phyloP scores from a whole-genome alignment of 2,329 filamentous ascomycete species.

The Lasiodiplodia sp. region DNA sequence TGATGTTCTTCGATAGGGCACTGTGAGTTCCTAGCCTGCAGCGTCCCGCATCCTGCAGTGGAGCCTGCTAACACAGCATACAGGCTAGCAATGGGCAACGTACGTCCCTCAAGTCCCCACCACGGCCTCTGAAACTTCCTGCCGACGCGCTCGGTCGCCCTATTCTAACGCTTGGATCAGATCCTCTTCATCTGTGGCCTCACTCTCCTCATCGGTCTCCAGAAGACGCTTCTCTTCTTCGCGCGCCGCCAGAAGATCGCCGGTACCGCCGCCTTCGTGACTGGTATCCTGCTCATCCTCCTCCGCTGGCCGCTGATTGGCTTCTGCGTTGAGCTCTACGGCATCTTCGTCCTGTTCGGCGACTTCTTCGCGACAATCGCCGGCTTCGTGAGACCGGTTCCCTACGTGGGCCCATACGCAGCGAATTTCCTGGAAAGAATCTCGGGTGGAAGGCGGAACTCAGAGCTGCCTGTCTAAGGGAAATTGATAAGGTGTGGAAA shows the following conservation, averaged over 20 bases:
- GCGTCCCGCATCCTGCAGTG: not conserved
- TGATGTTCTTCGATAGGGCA: constrained; percentile 97
- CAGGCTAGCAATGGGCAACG: constrained; percentile 97
- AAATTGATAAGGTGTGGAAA: not conserved
- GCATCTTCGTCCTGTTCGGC: constrained; percentile 91
- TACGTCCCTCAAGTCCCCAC: constrained; percentile 51
- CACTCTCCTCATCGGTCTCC: constrained; percentile 90
- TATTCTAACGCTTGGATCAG: constrained; percentile 53
- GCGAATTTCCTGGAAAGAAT: constrained; percentile 74
- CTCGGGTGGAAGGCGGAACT: constrained; percentile 74
- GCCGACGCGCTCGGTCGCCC: constrained; percentile 1
- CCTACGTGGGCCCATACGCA: constrained; percentile 86
- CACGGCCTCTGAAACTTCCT: not conserved
- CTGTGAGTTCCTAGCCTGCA: constrained; percentile 67
- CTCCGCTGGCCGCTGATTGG: constrained; percentile 90
- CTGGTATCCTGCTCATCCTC: constrained; percentile 83
- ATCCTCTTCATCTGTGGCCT: constrained; percentile 98
- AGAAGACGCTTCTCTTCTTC: constrained; percentile 94
- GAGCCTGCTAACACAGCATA: constrained; percentile 31
- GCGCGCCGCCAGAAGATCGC: constrained; percentile 90
- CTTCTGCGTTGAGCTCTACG: constrained; percentile 90
- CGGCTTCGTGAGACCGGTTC: constrained; percentile 82
- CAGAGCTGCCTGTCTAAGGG: constrained; percentile 76
- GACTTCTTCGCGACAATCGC: constrained; percentile 95
- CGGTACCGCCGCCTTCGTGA: constrained; percentile 86